A percentile compares a stretch with the other conserved stretches of the same genome.
These are phyloP conservation scores for Sphaerulina vaccinii DNA, from an alignment of 2,329 filamentous ascomycete genomes.

Conservation along the genomic window DNA sequence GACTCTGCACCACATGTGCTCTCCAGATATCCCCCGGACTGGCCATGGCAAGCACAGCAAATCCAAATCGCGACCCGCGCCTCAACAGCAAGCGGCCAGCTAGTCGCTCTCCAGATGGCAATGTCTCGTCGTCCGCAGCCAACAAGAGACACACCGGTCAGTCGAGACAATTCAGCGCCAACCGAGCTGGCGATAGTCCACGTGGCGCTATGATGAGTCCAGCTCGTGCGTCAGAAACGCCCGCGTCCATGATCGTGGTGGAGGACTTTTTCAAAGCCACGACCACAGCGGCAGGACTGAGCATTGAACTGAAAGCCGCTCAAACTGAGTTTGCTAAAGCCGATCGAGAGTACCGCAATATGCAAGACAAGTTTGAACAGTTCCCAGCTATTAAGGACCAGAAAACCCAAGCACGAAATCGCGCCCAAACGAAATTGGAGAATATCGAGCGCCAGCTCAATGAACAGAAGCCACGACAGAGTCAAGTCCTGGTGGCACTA, in stretches of 20 bases:
- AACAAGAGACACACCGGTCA: constrained; percentile 1
- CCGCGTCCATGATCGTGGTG: background rate
- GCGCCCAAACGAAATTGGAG: constrained; percentile 1
- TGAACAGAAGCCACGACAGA: constrained; percentile 1
- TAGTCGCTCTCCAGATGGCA: constrained; percentile 12
- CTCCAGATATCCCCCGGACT: background rate
- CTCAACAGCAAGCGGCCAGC: background rate
- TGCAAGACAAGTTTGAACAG: constrained; percentile 1
- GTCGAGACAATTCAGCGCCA: background rate
- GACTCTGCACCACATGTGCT: background rate
- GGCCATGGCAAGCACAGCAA: constrained; percentile 1
- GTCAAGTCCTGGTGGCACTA: background rate
- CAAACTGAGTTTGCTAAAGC: background rate
- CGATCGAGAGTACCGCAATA: constrained; percentile 3
- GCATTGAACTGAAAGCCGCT: constrained; percentile 1
- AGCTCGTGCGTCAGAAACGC: background rate
- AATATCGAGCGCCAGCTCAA: constrained; percentile 2
- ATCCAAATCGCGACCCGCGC: constrained; percentile 3
- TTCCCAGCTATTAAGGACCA: constrained; percentile 18
- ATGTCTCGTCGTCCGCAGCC: background rate
- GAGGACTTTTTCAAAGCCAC: constrained; percentile 6
- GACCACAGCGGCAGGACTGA: background rate
- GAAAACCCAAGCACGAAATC: constrained; percentile 7
- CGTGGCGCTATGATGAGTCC: background rate
- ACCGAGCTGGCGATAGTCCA: background rate